phyloP scores from a whole-genome alignment of 2,329 filamentous ascomycete genomes.

The Drechslera avenae region DNA sequence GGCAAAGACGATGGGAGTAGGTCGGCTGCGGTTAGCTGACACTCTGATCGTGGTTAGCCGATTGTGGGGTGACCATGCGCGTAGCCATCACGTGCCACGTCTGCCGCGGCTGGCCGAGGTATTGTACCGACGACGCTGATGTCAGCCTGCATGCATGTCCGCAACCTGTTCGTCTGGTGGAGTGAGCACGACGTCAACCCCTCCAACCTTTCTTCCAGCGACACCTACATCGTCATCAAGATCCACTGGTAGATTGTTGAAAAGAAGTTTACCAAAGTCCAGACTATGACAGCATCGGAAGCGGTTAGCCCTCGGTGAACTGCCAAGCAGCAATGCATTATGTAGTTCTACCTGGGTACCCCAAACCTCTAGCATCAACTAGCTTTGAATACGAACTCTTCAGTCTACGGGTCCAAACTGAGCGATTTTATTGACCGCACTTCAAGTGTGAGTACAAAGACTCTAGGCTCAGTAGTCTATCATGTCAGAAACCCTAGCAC shows the following conservation, averaged over 20 bases:
- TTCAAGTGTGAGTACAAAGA: background rate
- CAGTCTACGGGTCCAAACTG: too few species aligned
- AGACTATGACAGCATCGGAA: slow-evolving; percentile 1
- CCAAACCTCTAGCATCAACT: too few species aligned
- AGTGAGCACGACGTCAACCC: slow-evolving; percentile 9
- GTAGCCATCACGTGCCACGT: background rate
- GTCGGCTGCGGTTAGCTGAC: slow-evolving; percentile 25
- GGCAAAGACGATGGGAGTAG: slow-evolving; percentile 12
- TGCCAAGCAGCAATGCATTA: too few species aligned
- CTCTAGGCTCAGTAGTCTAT: background rate
- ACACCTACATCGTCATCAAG: slow-evolving; percentile 3
- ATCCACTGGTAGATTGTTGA: background rate
- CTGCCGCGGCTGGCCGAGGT: slow-evolving; percentile 14
- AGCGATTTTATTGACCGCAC: too few species aligned
- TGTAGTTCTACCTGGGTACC: too few species aligned
- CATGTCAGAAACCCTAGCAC: too few species aligned
- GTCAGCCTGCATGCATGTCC: slow-evolving; percentile 12
- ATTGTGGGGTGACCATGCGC: slow-evolving; percentile 26
- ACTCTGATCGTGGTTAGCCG: slow-evolving; percentile 17
- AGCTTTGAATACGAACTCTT: too few species aligned
- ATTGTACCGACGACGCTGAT: slow-evolving; percentile 11
- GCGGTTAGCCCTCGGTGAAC: too few species aligned
- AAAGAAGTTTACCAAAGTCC: background rate
- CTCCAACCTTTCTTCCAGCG: slow-evolving; percentile 4
- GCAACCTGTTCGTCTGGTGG: slow-evolving; percentile 4